Conservation (phyloP, 23 red algal genomes). For the Gracilariopsis chorda region DNA sequence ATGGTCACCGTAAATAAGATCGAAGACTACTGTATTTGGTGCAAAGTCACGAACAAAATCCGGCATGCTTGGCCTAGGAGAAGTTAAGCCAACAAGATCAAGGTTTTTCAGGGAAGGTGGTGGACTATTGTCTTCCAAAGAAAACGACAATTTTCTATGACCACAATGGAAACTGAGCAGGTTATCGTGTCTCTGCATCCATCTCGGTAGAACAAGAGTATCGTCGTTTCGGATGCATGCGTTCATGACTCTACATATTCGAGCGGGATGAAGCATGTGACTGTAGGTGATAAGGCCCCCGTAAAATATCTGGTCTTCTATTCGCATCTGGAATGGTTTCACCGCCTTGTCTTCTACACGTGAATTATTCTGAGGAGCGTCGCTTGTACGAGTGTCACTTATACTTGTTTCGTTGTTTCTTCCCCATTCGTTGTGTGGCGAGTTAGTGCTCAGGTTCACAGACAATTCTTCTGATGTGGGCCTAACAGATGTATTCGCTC, state of each 20-base stretch:
- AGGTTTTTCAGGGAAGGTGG: slow-evolving; percentile 21
- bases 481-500: too few species aligned
- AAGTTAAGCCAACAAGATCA: slow-evolving; percentile 46
- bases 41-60: slow-evolving; percentile 58
- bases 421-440: too few species aligned
- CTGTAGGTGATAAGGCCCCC: slow-evolving; percentile 63
- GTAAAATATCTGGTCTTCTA: slow-evolving; percentile 46
- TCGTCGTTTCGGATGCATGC: slow-evolving; percentile 49
- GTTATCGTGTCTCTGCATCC: slow-evolving; percentile 75
- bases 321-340: slow-evolving; percentile 5
- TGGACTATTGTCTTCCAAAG: slow-evolving; percentile 30
- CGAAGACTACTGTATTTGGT: slow-evolving; percentile 51
- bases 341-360: too few species aligned
- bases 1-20: slow-evolving; percentile 43
- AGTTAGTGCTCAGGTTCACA: too few species aligned
- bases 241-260: slow-evolving; percentile 59
- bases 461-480: too few species aligned
- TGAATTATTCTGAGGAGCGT: not conserved
- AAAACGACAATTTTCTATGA: slow-evolving; percentile 57
- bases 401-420: too few species aligned
- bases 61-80: slow-evolving; percentile 38
- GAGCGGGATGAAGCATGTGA: slow-evolving; percentile 38
- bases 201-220: slow-evolving; percentile 55
- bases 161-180: slow-evolving; percentile 55
- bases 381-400: too few species aligned